Percentiles rank a stretch among this genome's conserved stretches.
Evolutionary conservation across 1,284 basidiomycete species (phyloP).

Genomic region (Rhodofomes roseus): DNA sequence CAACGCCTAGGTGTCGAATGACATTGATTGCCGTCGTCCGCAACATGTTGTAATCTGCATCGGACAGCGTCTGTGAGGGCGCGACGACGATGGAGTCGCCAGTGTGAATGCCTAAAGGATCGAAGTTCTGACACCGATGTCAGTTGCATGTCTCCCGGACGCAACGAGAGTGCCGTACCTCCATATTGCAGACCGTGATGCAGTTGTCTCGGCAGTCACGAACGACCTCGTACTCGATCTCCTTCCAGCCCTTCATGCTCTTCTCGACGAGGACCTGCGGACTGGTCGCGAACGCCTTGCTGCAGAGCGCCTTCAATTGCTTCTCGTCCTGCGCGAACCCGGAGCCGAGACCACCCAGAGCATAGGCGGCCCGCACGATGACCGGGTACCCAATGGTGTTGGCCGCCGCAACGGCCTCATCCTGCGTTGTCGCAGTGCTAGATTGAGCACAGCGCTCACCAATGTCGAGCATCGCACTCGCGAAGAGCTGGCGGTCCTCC

Average conservation of each 20-base stretch:
- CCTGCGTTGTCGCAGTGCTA: constrained; percentile 77
- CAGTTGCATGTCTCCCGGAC: not conserved
- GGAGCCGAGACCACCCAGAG: constrained; percentile 91
- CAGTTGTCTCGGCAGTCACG: constrained; percentile 96
- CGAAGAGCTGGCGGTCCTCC: constrained; percentile 95
- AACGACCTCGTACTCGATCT: constrained; percentile 99
- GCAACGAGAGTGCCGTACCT: constrained; percentile 54
- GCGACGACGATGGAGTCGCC: constrained; percentile 99
- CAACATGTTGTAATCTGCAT: constrained; percentile 98
- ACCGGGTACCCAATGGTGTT: constrained; percentile 91
- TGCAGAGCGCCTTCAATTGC: constrained; percentile 85
- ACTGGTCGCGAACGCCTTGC: constrained; percentile 93
- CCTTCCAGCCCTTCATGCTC: constrained; percentile 99
- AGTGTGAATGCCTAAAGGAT: constrained; percentile 97
- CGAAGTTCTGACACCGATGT: constrained; percentile 76
- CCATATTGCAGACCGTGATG: constrained; percentile 99
- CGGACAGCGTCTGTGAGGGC: constrained; percentile 97
- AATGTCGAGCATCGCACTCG: constrained; percentile 93
- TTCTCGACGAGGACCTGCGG: constrained; percentile 98
- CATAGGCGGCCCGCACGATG: constrained; percentile 95
- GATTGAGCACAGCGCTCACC: constrained; percentile 94
- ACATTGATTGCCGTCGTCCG: constrained; percentile 98
- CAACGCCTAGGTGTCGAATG: constrained; percentile 94
- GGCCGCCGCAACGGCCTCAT: constrained; percentile 88
- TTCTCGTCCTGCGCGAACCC: constrained; percentile 92